Conservation (phyloP, 108 stramenopile genomes). For the Pseudonitzschia delicatissima region DNA sequence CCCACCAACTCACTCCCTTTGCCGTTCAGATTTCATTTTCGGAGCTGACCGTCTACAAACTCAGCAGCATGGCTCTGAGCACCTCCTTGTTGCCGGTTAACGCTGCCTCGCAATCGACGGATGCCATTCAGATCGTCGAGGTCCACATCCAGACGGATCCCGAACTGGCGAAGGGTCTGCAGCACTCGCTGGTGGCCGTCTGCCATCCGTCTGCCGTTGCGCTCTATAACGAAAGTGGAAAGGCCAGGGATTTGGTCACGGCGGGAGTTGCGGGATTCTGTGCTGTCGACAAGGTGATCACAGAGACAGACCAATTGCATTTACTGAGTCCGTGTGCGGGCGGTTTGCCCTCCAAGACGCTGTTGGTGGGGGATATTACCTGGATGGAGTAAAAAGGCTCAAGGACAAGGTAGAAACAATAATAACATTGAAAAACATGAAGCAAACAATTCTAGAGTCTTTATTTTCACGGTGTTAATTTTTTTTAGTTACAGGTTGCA, state of each 20-base stretch:
- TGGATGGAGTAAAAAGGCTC: slow-evolving; percentile 87
- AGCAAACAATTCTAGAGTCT: background rate
- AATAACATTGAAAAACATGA: slow-evolving; percentile 2
- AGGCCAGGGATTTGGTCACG: slow-evolving; percentile 64
- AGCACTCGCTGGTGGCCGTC: slow-evolving; percentile 70
- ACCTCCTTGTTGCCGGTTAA: slow-evolving; percentile 77
- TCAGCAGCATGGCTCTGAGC: slow-evolving; percentile 67
- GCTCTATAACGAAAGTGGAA: slow-evolving; percentile 52
- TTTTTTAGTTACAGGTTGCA: too few species aligned
- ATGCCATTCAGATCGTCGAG: slow-evolving; percentile 61
- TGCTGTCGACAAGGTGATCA: slow-evolving; percentile 70
- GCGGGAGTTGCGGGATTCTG: slow-evolving; percentile 83
- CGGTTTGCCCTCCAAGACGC: slow-evolving; percentile 58
- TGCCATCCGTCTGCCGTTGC: slow-evolving; percentile 80
- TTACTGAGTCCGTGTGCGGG: slow-evolving; percentile 79
- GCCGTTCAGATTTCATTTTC: slow-evolving; percentile 58
- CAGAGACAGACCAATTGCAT: slow-evolving; percentile 65
- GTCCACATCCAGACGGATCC: slow-evolving; percentile 39
- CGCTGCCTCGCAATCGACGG: slow-evolving; percentile 78
- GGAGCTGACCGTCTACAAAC: slow-evolving; percentile 58
- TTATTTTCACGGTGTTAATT: too few species aligned
- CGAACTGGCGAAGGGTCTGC: slow-evolving; percentile 25
- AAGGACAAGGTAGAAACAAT: too few species aligned
- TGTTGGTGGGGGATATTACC: slow-evolving; percentile 74
- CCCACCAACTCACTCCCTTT: slow-evolving; percentile 75